Evolutionary conservation across 805 yeast genomes (phyloP).

Genomic region (Saturnispora galanensis): DNA sequence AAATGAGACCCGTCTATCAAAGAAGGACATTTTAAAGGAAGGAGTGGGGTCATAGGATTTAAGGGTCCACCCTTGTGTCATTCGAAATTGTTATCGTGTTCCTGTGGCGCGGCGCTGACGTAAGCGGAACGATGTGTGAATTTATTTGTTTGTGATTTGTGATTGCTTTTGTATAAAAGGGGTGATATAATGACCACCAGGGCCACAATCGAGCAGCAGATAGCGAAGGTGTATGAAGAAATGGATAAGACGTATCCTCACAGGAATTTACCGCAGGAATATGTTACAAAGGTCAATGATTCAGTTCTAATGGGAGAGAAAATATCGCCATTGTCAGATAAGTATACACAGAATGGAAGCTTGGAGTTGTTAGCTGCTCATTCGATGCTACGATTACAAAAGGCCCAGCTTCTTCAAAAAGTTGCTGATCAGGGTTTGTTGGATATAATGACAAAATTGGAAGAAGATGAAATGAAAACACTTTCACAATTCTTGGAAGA

Average conservation of each 20-base stretch:
- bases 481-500: background rate
- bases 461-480: background rate
- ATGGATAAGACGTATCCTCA: conserved; percentile 1
- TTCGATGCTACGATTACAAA: conserved; percentile 11
- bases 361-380: conserved; percentile 12
- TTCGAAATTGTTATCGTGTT: too few species aligned
- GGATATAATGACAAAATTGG: conserved; percentile 3
- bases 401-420: conserved; percentile 1
- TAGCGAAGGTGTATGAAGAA: background rate
- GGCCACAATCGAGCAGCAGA: conserved; percentile 1
- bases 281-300: background rate
- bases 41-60: conserved; percentile 1
- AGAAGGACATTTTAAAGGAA: conserved; percentile 1
- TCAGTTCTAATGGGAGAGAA: background rate
- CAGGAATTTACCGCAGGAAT: background rate
- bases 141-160: background rate
- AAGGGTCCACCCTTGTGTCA: background rate
- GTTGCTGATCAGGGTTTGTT: background rate
- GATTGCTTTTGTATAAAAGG: background rate
- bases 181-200: background rate
- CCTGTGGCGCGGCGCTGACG: too few species aligned
- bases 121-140: background rate
- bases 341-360: conserved; percentile 8
- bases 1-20: conserved; percentile 6
- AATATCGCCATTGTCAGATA: conserved; percentile 5